These are phyloP conservation scores for Craspedostauros australis DNA, from an alignment of 108 stramenopile species.

Conservation along the genomic window DNA sequence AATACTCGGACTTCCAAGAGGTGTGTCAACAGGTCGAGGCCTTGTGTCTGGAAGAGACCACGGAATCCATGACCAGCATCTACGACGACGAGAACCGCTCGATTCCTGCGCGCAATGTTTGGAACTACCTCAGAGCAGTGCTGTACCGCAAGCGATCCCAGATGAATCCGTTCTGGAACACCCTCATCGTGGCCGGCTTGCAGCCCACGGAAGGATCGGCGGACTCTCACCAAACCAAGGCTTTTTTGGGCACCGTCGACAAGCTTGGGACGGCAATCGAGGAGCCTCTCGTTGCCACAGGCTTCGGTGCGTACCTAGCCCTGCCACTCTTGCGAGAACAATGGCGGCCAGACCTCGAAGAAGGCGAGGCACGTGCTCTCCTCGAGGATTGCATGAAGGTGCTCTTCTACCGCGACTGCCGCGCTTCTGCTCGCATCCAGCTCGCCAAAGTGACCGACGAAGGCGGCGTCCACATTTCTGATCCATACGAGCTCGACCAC, in stretches of 20 bases:
- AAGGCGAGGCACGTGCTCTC: conserved; percentile 93
- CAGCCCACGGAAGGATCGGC: conserved; percentile 26
- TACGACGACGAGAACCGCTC: conserved; percentile 48
- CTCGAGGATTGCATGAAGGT: conserved; percentile 97
- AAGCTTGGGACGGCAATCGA: conserved; percentile 95
- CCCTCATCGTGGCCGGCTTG: conserved; percentile 86
- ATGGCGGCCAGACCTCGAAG: conserved; percentile 82
- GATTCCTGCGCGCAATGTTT: conserved; percentile 62
- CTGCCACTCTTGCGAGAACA: conserved; percentile 91
- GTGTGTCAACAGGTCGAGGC: conserved; percentile 69
- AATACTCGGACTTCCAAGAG: conserved; percentile 93
- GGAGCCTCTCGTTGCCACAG: conserved; percentile 94
- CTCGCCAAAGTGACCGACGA: conserved; percentile 87
- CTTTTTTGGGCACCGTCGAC: conserved; percentile 94
- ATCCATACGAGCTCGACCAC: conserved; percentile 83
- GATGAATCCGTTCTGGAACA: conserved; percentile 99
- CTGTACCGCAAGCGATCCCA: conserved; percentile 94
- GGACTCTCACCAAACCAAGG: conserved; percentile 22
- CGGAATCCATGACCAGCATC: conserved; percentile 46
- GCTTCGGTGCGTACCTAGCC: conserved; percentile 94
- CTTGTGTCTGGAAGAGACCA: conserved; percentile 67
- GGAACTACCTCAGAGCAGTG: conserved; percentile 88
- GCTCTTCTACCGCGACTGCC: conserved; percentile 96
- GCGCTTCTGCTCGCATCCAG: conserved; percentile 89
- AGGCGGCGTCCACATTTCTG: conserved; percentile 61